phyloP scores from a whole-genome alignment of 2,329 filamentous ascomycete genomes.

The Bipolaris oryzae region DNA sequence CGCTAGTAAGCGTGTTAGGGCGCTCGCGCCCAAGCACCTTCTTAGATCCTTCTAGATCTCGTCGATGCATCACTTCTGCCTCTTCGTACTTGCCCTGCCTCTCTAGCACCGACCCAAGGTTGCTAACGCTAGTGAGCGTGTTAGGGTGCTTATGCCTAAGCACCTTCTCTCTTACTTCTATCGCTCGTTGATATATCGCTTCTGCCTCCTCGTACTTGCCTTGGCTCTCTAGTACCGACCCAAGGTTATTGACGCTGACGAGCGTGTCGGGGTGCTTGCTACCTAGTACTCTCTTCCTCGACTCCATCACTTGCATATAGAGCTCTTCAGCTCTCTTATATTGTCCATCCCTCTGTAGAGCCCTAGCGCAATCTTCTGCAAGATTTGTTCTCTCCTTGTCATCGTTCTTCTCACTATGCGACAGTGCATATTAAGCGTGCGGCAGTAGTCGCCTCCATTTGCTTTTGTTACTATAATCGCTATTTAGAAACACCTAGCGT shows the following conservation, averaged over 20 bases:
- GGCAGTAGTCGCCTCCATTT: constrained; percentile 3
- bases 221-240: background rate
- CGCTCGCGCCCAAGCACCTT: too few relatives aligned
- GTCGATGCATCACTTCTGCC: too few relatives aligned
- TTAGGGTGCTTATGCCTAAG: background rate
- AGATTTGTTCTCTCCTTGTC: background rate
- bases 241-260: background rate
- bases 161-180: background rate
- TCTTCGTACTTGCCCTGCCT: background rate
- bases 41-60: too few relatives aligned
- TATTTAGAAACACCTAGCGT: background rate
- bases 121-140: background rate
- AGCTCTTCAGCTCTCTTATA: background rate
- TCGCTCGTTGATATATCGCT: background rate
- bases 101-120: background rate
- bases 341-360: background rate
- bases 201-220: too few relatives aligned
- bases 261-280: background rate
- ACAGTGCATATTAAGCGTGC: background rate
- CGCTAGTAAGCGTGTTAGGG: too few relatives aligned
- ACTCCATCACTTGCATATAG: background rate
- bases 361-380: background rate
- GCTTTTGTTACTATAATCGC: background rate
- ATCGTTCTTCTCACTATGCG: constrained; percentile 1
- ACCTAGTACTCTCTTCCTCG: background rate